These are phyloP conservation scores for Lyophyllum semitale DNA, from an alignment of 768 basidiomycete genomes.

Conservation along the genomic window DNA sequence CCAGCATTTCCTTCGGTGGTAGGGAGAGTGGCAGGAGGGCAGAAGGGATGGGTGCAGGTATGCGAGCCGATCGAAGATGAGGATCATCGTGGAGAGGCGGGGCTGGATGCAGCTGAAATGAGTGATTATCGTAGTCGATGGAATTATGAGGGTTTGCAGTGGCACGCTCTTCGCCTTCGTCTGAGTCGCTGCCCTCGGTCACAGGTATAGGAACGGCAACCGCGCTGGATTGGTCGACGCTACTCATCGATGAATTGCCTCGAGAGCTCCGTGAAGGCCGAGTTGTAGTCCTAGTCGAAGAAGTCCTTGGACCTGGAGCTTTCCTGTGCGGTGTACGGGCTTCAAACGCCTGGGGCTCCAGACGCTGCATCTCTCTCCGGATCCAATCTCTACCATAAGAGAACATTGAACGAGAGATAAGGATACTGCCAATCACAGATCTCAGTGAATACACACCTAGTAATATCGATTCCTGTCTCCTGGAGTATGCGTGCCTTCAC, in stretches of 20 bases:
- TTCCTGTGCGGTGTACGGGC: slow-evolving; percentile 10
- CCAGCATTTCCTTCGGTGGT: not conserved
- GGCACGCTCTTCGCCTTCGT: not conserved
- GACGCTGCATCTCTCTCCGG: slow-evolving; percentile 6
- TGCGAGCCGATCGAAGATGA: not conserved
- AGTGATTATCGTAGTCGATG: not conserved
- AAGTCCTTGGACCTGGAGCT: not conserved
- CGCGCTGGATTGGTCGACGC: not conserved
- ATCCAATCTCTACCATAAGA: slow-evolving; percentile 7
- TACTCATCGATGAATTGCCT: not conserved
- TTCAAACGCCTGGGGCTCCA: slow-evolving; percentile 6
- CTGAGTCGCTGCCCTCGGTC: not conserved
- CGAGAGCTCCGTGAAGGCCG: not conserved
- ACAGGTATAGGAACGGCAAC: not conserved
- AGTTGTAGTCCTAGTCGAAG: not conserved
- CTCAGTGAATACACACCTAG: slow-evolving; percentile 3
- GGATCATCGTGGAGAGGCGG: not conserved
- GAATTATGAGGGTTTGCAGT: not conserved
- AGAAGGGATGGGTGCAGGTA: not conserved
- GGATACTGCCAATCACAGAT: not conserved
- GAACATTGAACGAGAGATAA: not conserved
- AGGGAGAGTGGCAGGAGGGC: not conserved
- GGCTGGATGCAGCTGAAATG: not conserved
- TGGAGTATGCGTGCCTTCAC: slow-evolving; percentile 30
- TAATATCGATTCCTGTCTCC: slow-evolving; percentile 34